Evolutionary conservation across 2,329 filamentous ascomycete genomes (phyloP), one percentile per base, ranked within the genome.

Genomic region (Microsporum canis): DNA sequence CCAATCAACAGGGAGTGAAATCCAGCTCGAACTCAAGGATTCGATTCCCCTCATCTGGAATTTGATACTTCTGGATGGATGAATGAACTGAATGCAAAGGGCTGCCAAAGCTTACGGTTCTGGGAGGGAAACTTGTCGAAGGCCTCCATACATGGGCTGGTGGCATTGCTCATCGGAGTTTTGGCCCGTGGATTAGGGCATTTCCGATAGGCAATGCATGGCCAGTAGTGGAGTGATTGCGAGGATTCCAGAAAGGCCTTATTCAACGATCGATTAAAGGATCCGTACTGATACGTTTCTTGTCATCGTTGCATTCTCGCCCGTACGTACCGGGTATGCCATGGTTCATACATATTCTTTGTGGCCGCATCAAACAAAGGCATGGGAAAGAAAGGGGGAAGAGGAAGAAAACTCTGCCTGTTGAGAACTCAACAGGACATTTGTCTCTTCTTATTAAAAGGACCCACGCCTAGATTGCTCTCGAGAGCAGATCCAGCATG

Each of bases 251-350:
- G 45, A 51, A 51, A 36, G 51, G 7, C 31, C 34, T 36, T 43
- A 43, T 43, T 17, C 51, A 55, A 36, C 51, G 51, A 55, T 31
- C 51, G 51, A 55, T 55, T 36, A 55, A 55, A 55, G 51, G 51
- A 36, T 55, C 33, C 51, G 29, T 14, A 6, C 14, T 43, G 39
- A 43, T 43, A 23, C n/a, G n/a, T 23, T 43, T n/a, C 39, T 43
- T n/a, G 39, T n/a, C 39, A 43, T 17, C 14, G 39, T 34, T 55
- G 31, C 51, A 31, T 36, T 17, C 51, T 55, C 51, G 33, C 51
- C 51, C 51, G 29, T 34, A 36, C n/a, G 51, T 31, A 23, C 51
- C 27, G 51, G n/a, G 29, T 17, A 47, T 47, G 43, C 49, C 49
- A 53, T 53, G 49, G 27, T 34, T 34, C 31, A n/a, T 31, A 33